Base-by-base conservation (phyloP, 441 rosid genomes). In the Syzygium syzygioides region DNA sequence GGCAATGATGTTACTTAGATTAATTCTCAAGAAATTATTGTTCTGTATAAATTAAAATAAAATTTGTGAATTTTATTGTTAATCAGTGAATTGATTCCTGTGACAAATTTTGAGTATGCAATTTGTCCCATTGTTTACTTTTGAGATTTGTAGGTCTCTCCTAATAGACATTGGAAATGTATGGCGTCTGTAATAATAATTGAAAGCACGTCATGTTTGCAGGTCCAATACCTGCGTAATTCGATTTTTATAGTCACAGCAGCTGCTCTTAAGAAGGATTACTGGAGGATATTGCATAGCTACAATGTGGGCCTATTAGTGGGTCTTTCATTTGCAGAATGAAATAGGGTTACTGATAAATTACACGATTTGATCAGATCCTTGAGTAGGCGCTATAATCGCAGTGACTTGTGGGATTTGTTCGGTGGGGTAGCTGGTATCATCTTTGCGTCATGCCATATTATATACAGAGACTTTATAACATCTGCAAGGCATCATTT, bases 391-490 rank as follows among this genome's bases (percentile, higher is more conserved):
- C 88, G n/a, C 86, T 90, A 91, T 91, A 88, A 83, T 87, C 92
- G 87, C 57, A 41, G 90, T 89, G 90, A 88, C 88, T 79, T 79
- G 26, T 30, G 62, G 91, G 88, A 64, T 85, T 64, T 86, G 68
- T 90, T 88, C 25, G 25, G 79, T 55, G 87, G 34, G 48, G 90
- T 91, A 91, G 93, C 91, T 87, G 92, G 88, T 91, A 90, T 85
- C 62, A 90, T 92, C 90, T 91, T 91, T 84, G 64, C 91, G 91
- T 48, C 94, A 95, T 95, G 97, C 97, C 97, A 37, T 95, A 95
- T 90, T 94, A 86, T 88, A 94, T 94, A 89, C 98, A 96, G 93
- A 94, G 96, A 91, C 96, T 96, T 62, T 96, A 94, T 89, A 94
- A 93, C 86, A 91, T 94, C 86, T 96, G 98, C 96, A 94, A 86